Evolutionary conservation across 306 rosid genomes (phyloP).

Genomic region (Fragaria iinumae): DNA sequence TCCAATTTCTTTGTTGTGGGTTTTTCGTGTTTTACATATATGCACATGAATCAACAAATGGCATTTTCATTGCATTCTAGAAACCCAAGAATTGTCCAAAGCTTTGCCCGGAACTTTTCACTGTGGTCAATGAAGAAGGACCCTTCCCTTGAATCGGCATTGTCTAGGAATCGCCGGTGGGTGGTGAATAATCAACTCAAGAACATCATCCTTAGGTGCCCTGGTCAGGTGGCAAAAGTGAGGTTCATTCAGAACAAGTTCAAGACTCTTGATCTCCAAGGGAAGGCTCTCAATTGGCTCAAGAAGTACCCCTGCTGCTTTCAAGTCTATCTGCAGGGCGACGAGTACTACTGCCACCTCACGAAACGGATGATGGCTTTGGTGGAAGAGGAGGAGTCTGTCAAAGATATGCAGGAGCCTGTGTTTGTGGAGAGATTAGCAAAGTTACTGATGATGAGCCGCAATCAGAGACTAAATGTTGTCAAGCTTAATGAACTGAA

Average conservation of each 20-base stretch:
- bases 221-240: constrained; percentile 53
- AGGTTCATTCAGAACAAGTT: constrained; percentile 70
- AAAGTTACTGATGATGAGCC: constrained; percentile 69
- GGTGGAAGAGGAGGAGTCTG: constrained; percentile 64
- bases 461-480: constrained; percentile 52
- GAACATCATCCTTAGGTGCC: constrained; percentile 72
- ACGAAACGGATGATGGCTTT: constrained; percentile 68
- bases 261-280: constrained; percentile 84
- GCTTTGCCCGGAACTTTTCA: constrained; percentile 41
- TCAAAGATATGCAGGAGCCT: constrained; percentile 57
- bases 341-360: constrained; percentile 46
- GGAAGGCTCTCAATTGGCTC: constrained; percentile 81
- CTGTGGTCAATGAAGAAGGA: constrained; percentile 93
- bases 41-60: constrained; percentile 6
- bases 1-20: background rate
- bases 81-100: constrained; percentile 14
- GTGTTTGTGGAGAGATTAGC: constrained; percentile 46
- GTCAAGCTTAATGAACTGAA: constrained; percentile 63
- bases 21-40: background rate
- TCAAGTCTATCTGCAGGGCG: constrained; percentile 41
- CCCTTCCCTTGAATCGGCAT: constrained; percentile 67
- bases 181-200: constrained; percentile 78
- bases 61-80: constrained; percentile 8
- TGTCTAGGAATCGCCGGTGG: constrained; percentile 83
- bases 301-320: constrained; percentile 82